A percentile compares a stretch with the other conserved stretches of the same genome.
These are phyloP conservation scores for Elasticomyces elasticus DNA, from an alignment of 495 filamentous ascomycete species.

Conservation along the genomic window DNA sequence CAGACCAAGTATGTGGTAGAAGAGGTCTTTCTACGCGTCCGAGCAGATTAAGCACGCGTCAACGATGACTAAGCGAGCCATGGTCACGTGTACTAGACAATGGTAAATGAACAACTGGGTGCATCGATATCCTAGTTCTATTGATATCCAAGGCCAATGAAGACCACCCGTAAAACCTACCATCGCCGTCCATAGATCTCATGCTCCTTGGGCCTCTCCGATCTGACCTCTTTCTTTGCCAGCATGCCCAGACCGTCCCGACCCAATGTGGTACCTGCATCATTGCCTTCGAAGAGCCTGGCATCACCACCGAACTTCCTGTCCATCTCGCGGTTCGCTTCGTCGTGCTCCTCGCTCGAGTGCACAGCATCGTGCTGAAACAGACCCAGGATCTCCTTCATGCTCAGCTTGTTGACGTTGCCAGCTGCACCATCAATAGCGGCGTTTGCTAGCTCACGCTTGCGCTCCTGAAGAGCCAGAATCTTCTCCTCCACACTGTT, in stretches of 20 bases:
- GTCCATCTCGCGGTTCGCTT: slow-evolving; percentile 13
- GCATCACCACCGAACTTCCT: slow-evolving; percentile 11
- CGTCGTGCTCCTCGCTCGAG: background rate
- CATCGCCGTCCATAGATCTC: slow-evolving; percentile 19
- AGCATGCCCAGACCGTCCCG: background rate
- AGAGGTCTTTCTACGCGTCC: too few species aligned
- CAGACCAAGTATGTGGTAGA: too few species aligned
- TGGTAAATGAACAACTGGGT: too few species aligned
- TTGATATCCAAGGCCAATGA: too few species aligned
- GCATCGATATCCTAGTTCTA: too few species aligned
- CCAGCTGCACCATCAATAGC: slow-evolving; percentile 60
- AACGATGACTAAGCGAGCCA: too few species aligned
- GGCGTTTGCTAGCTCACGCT: slow-evolving; percentile 73
- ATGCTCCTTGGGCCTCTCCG: slow-evolving; percentile 13
- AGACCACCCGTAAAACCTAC: background rate
- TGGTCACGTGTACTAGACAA: too few species aligned
- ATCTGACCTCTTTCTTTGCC: background rate
- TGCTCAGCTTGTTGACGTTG: slow-evolving; percentile 69
- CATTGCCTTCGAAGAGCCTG: slow-evolving; percentile 9
- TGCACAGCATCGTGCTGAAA: slow-evolving; percentile 69
- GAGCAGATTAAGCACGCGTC: too few species aligned
- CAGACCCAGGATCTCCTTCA: slow-evolving; percentile 86
- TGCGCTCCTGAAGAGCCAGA: slow-evolving; percentile 81
- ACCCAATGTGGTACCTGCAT: background rate
- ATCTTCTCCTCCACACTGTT: slow-evolving; percentile 87